Evolutionary conservation across 192 early-diverging fungal species (phyloP), one percentile per base, ranked within the genome.

Genomic region (Backusella liffmaniae): DNA sequence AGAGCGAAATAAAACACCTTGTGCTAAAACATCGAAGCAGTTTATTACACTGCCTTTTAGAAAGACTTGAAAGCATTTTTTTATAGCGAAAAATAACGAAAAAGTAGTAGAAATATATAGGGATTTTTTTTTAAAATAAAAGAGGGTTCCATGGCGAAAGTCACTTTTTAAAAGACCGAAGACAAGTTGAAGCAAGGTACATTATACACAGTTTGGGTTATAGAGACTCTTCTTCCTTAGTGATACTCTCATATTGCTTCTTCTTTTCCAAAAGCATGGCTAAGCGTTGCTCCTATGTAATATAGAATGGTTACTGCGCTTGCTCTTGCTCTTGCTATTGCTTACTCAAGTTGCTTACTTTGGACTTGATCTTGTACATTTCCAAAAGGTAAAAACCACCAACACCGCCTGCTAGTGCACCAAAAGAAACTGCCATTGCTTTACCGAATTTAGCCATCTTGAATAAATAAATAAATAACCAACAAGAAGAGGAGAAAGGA

Each of bases 361-460:
- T 83, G 3, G 72, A 67, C 41, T 77, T 79, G 39, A 83, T 77
- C 73, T 83, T 83, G 62, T 83, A 83, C 56, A 59, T 71, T 72
- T 83, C 82, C 29, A 83, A 53, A 30, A 70, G 39, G 32, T 79
- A 83, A n/a, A 83, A 83, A 6, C 82, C 82, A 73, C 67, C 82
- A 35, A 76, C 82, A 41, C 78, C 82, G 23, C 82, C 82, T 41
- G 76, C 73, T 44, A 83, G 62, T 4, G 82, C 78, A 15, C 82
- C 82, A 16, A 83, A 42, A 1, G 78, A 79, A n/a, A 83, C 74
- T 16, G 78, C 75, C 44, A 79, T 70, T 21, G 70, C 78, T 51
- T 83, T 66, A 36, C 42, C 42, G 35, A 79, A 70, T 49, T 65
- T 76, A 10, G 74, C 34, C 82, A 83, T 83, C 10, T 1, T 70